phyloP scores from a whole-genome alignment of 1,284 basidiomycete genomes.

The Fomitopsis pinicola region DNA sequence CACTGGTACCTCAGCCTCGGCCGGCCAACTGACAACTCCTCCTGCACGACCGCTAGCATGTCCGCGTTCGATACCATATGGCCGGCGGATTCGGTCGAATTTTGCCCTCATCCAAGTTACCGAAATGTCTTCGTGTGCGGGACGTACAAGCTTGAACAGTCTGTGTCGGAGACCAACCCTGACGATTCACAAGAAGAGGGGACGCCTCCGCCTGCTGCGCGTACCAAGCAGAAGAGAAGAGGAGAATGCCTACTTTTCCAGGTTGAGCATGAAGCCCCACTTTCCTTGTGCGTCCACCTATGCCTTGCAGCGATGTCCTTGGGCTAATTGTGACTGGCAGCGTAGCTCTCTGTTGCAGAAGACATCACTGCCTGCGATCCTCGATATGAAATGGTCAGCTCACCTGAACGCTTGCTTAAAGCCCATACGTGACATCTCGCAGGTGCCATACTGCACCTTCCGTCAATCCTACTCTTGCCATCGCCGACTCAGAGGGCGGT shows the following conservation, averaged over 20 bases:
- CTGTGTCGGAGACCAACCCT: constrained; percentile 11
- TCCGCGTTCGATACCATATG: constrained; percentile 62
- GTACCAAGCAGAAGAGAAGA: constrained; percentile 37
- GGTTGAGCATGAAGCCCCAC: constrained; percentile 25
- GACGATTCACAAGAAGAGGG: constrained; percentile 7
- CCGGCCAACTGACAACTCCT: neutral
- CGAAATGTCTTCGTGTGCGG: constrained; percentile 79
- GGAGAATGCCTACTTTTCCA: constrained; percentile 72
- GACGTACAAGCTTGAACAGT: constrained; percentile 76
- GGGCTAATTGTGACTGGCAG: constrained; percentile 2
- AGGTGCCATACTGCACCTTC: constrained; percentile 55
- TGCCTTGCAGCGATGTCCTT: neutral
- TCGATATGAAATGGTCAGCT: constrained; percentile 89
- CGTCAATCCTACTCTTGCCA: constrained; percentile 48
- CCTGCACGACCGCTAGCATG: constrained; percentile 4
- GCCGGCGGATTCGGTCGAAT: constrained; percentile 90
- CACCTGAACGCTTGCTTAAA: neutral
- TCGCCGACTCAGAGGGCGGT: constrained; percentile 83
- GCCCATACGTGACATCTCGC: neutral
- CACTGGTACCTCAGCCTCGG: neutral
- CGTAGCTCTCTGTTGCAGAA: constrained; percentile 62
- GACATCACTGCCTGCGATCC: constrained; percentile 74
- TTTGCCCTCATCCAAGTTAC: constrained; percentile 66
- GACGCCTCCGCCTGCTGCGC: constrained; percentile 7
- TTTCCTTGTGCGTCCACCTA: constrained; percentile 13